A percentile compares a stretch with the other conserved stretches of the same genome.
phyloP scores from a whole-genome alignment of 495 filamentous ascomycete species.

The Tuber aestivum region DNA sequence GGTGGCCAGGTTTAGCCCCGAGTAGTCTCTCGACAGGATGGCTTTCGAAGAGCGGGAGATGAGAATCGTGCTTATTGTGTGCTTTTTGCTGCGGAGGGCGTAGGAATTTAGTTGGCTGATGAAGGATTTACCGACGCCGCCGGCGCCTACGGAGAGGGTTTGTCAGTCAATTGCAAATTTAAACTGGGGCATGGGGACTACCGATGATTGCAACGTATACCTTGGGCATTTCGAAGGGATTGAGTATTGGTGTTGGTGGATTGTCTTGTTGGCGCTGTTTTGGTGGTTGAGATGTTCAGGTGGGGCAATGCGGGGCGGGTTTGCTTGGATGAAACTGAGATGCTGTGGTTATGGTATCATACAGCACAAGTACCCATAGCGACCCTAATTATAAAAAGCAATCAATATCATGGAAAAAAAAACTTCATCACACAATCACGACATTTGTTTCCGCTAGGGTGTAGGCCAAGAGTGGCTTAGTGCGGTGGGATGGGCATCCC shows the following conservation, averaged over 20 bases:
- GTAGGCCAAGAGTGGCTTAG: not conserved
- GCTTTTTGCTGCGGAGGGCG: slow-evolving; percentile 51
- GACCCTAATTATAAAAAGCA: not conserved
- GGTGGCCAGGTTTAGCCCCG: slow-evolving; percentile 52
- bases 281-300: slow-evolving; percentile 7
- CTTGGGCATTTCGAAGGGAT: slow-evolving; percentile 28
- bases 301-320: slow-evolving; percentile 22
- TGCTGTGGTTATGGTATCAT: not conserved
- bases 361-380: not conserved
- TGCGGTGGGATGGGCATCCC: not conserved
- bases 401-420: not conserved
- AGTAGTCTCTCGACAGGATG: slow-evolving; percentile 59
- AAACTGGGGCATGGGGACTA: slow-evolving; percentile 16
- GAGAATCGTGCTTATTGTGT: slow-evolving; percentile 65
- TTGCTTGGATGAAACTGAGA: not conserved
- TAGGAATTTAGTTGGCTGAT: slow-evolving; percentile 65
- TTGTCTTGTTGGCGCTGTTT: slow-evolving; percentile 2
- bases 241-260: slow-evolving; percentile 10
- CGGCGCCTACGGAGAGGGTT: slow-evolving; percentile 60
- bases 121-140: slow-evolving; percentile 89
- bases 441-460: not conserved
- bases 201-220: slow-evolving; percentile 46
- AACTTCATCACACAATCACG: not conserved
- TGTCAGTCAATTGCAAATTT: slow-evolving; percentile 4
- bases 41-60: slow-evolving; percentile 75